Evolutionary conservation across 345 rosid species (phyloP), one percentile per base, ranked within the genome.

Genomic region (Bruguiera parviflora): DNA sequence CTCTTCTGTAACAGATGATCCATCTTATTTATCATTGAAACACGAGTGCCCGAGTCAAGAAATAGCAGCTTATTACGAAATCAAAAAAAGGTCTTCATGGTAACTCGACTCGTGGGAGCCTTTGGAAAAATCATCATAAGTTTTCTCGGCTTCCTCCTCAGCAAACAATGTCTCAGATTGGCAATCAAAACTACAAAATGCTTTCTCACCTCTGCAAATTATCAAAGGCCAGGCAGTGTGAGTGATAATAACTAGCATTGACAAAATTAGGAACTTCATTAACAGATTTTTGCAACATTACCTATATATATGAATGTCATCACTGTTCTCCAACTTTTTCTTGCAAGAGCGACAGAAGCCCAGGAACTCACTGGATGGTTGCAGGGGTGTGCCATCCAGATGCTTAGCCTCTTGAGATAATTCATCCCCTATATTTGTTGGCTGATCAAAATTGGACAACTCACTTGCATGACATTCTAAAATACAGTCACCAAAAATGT

Each of bases 401-500:
- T 5, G 15, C 27, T 59, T 61, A 18, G 64, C 65, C 71, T 55
- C 71, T 60, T 62, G 65, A 64, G 77, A 71, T 58, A 65, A 7
- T 75, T 75, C 80, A 57, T 55, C 69, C 75, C 53, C 74, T 27
- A 37, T 18, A 6, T 73, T 81, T 58, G 69, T 77, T 70, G 68
- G 43, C 43, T 53, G 63, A 62, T 64, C 80, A 75, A 73, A 73
- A 77, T 71, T 65, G 66, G 75, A 66, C 66, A 80, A 71, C 53
- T 79, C 86, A 16, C 61, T 80, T 57, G 87, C 74, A 76, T 77
- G 80, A 71, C 85, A 75, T 70, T 84, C 85, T 56, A 88, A 82
- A 69, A 88, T 70, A 75, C 80, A 78, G 68, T 86, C 87, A 33
- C 88, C 83, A 63, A 82, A 88, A 37, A 86, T 86, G 64, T 78